Evolutionary conservation across 768 basidiomycete genomes (phyloP), one percentile per base, ranked within the genome.

Genomic region (Psilocybe tampanensis): DNA sequence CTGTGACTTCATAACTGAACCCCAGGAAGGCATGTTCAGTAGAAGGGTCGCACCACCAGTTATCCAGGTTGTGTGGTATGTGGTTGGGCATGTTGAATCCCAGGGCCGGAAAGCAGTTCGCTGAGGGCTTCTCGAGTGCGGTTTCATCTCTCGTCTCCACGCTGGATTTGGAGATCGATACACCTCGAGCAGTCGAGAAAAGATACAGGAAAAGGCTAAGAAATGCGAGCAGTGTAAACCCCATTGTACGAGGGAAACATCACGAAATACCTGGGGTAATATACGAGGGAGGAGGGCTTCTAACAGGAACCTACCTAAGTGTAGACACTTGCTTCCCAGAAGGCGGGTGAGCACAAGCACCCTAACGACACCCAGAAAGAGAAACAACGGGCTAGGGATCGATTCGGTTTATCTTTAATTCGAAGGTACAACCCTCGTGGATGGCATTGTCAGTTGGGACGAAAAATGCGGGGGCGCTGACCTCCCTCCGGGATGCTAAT

Each of bases 21-120:
- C 89, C 90, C 52, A 91, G 70, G 66, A 92, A 92, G 0, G 82
- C 90, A 62, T 89, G 90, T 66, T 92, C 90, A 0, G 80, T 83
- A 48, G 72, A 68, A 23, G 72, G 66, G 53, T 81, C 68, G 65
- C 90, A 92, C 90, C 89, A 87, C 86, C 86, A 87, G 51, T 75
- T 72, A 11, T 72, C 69, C 36, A 77, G 51, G 0, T 54, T 52
- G 18, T 44, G 41, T 8, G 87, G 86, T 11, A 79, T 64, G 2
- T 64, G 48, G 1, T 68, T 63, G 2, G 89, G 89, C 82, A 84
- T 88, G 12, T 61, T 67, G 63, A 88, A 89, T 1, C 73, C 75
- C 11, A 76, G 54, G 8, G 74, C 72, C 8, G 76, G 78, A 56
- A 78, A 77, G 52, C 76, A 78, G 52, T 70, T 66, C 1, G 67